phyloP scores from a whole-genome alignment of 2,329 filamentous ascomycete genomes.

The Fusarium tuaranense region DNA sequence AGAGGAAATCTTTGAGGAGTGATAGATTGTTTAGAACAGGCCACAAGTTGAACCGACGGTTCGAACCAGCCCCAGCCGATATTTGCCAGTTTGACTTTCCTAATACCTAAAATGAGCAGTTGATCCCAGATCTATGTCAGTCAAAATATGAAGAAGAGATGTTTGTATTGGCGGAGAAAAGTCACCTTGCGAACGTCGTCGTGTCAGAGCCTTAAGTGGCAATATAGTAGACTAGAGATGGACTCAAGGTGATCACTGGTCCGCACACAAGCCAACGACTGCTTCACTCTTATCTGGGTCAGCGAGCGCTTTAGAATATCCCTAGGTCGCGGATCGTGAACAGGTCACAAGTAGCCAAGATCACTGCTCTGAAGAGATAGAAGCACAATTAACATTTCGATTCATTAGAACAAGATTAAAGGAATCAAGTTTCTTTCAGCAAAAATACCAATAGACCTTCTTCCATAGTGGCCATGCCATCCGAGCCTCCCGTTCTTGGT shows the following conservation, averaged over 20 bases:
- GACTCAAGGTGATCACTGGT: neutral
- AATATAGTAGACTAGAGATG: neutral
- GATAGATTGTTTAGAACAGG: neutral
- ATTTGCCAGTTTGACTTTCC: neutral
- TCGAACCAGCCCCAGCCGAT: neutral
- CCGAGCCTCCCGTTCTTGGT: conserved; percentile 82
- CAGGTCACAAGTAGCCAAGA: neutral
- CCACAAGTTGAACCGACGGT: neutral
- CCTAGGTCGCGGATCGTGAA: neutral
- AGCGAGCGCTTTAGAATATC: too few species aligned
- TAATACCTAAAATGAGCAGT: neutral
- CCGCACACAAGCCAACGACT: neutral
- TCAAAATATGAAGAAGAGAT: neutral
- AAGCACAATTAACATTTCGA: neutral
- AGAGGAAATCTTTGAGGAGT: conserved; percentile 62
- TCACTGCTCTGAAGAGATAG: neutral
- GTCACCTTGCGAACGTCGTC: neutral
- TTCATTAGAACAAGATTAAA: neutral
- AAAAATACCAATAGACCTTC: conserved; percentile 77
- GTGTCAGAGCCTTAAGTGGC: neutral
- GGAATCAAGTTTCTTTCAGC: conserved; percentile 56
- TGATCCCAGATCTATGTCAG: neutral
- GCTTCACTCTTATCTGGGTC: neutral
- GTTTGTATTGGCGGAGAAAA: neutral
- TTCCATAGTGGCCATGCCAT: conserved; percentile 81